Percentiles rank a stretch among this genome's conserved stretches.
Evolutionary conservation across 495 filamentous ascomycete genomes (phyloP).

Genomic region (Neurospora sublineolata): DNA sequence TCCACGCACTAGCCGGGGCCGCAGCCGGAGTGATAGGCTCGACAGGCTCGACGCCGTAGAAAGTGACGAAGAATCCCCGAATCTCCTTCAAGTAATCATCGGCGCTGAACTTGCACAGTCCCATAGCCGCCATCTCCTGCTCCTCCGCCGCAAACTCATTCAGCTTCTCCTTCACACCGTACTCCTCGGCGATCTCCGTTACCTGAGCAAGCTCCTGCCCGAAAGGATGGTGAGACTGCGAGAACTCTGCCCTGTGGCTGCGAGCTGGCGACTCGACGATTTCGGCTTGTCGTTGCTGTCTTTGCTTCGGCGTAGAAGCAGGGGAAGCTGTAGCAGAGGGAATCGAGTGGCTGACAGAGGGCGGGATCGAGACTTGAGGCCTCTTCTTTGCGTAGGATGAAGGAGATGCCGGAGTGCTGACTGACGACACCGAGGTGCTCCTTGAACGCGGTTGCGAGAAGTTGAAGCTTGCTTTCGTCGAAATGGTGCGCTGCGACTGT

Average conservation of each 20-base stretch:
- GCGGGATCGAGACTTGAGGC: slow-evolving; percentile 18
- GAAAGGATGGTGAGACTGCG: slow-evolving; percentile 42
- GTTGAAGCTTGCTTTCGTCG: slow-evolving; percentile 33
- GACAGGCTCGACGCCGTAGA: slow-evolving; percentile 19
- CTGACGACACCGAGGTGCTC: slow-evolving; percentile 22
- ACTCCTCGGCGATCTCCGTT: slow-evolving; percentile 78
- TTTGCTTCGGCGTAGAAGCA: slow-evolving; percentile 4
- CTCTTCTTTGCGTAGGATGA: slow-evolving; percentile 24
- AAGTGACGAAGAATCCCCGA: slow-evolving; percentile 46
- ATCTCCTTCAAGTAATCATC: slow-evolving; percentile 82
- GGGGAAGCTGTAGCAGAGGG: neutral
- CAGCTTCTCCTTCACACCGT: slow-evolving; percentile 50
- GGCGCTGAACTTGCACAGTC: slow-evolving; percentile 62
- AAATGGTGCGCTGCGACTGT: slow-evolving; percentile 31
- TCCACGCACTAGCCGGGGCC: slow-evolving; percentile 12
- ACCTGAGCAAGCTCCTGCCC: slow-evolving; percentile 65
- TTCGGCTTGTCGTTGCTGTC: neutral
- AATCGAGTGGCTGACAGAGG: slow-evolving; percentile 19
- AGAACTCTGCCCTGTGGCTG: slow-evolving; percentile 18
- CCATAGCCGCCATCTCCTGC: slow-evolving; percentile 48
- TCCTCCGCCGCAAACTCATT: slow-evolving; percentile 65
- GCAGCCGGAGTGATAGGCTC: neutral
- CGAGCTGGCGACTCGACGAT: slow-evolving; percentile 7
- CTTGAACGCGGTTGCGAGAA: slow-evolving; percentile 38
- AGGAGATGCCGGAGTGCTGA: slow-evolving; percentile 23